A percentile compares a stretch with the other conserved stretches of the same genome.
phyloP scores from a whole-genome alignment of 805 yeast genomes.

The Pichia pseudocactophila region DNA sequence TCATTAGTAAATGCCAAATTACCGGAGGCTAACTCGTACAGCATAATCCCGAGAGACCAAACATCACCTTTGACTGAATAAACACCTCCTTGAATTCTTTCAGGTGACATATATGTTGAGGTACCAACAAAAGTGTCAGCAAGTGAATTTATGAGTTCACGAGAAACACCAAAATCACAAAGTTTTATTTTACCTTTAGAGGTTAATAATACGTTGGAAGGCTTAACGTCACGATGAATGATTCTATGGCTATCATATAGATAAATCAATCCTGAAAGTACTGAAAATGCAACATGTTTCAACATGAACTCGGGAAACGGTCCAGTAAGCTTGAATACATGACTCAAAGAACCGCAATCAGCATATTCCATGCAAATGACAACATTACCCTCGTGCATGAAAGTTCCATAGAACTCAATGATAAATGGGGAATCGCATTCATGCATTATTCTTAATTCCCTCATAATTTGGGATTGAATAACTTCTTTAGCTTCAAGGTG shows the following conservation, averaged over 20 bases:
- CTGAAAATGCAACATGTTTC: constrained; percentile 65
- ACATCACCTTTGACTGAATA: constrained; percentile 95
- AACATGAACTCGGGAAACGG: constrained; percentile 61
- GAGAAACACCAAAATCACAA: constrained; percentile 94
- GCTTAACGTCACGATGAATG: constrained; percentile 93
- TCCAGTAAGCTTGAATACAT: constrained; percentile 53
- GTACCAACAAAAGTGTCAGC: constrained; percentile 99
- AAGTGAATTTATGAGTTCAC: constrained; percentile 84
- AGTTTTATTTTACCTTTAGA: constrained; percentile 81
- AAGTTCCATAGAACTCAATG: constrained; percentile 87
- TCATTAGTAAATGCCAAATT: constrained; percentile 62
- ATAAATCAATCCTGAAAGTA: constrained; percentile 73
- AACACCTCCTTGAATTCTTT: constrained; percentile 88
- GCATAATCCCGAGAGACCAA: constrained; percentile 91
- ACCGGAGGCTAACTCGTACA: constrained; percentile 84
- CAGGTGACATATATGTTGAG: constrained; percentile 96
- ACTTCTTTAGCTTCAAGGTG: constrained; percentile 75
- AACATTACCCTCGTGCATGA: constrained; percentile 63
- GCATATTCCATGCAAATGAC: constrained; percentile 93
- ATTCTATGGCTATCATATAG: constrained; percentile 77
- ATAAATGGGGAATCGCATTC: constrained; percentile 80
- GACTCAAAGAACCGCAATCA: constrained; percentile 89
- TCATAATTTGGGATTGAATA: constrained; percentile 71
- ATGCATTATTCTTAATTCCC: constrained; percentile 86
- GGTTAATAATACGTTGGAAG: constrained; percentile 84